phyloP scores from a whole-genome alignment of 257 asterid species.

The Solanum etuberosum region DNA sequence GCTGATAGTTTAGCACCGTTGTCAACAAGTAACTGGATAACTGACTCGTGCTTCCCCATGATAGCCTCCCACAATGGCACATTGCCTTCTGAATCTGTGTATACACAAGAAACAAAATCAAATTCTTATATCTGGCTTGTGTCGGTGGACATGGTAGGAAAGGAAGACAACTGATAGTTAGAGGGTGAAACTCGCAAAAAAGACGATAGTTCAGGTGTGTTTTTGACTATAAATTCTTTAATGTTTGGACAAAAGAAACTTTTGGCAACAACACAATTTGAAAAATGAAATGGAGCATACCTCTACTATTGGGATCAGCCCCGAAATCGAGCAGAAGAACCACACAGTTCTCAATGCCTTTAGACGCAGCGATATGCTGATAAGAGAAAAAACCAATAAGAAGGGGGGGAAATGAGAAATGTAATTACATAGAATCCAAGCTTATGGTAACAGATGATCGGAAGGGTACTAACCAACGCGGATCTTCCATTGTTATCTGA shows the following conservation, averaged over 20 bases:
- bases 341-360: constrained; percentile 60
- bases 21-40: constrained; percentile 12
- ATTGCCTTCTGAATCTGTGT: constrained; percentile 33
- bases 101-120: neutral
- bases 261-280: neutral
- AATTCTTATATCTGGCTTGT: neutral
- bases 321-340: constrained; percentile 69
- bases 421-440: neutral
- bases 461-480: constrained; percentile 37
- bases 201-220: neutral
- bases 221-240: neutral
- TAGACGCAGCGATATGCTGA: constrained; percentile 88
- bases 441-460: neutral
- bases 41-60: constrained; percentile 23
- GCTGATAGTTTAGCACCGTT: constrained; percentile 31
- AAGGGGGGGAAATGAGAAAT: neutral
- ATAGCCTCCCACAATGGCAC: constrained; percentile 45
- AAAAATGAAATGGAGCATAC: constrained; percentile 13
- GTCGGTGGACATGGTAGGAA: neutral
- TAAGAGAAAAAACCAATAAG: neutral
- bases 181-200: neutral
- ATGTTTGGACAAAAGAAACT: neutral
- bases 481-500: constrained; percentile 65
- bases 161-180: neutral
- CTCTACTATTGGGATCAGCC: constrained; percentile 71